Evolutionary conservation across 2,329 filamentous ascomycete genomes (phyloP).

Genomic region (Malbranchea cinnamomea): DNA sequence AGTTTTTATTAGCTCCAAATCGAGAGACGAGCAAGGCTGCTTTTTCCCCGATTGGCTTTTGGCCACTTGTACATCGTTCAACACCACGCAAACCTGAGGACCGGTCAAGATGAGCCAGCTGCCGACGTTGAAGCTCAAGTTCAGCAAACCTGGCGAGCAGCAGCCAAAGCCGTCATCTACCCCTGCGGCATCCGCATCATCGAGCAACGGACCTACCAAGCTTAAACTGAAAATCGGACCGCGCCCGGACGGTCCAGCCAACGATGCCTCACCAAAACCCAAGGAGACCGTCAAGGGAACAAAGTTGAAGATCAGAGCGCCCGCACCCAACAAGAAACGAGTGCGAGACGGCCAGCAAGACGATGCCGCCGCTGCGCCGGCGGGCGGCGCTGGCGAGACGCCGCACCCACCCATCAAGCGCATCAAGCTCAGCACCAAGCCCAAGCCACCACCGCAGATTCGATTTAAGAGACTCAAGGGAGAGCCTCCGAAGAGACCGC

Average conservation of each 20-base stretch:
- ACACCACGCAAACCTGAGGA: neutral
- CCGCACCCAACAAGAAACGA: slow-evolving; percentile 9
- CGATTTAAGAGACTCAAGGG: slow-evolving; percentile 53
- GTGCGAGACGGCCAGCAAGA: slow-evolving; percentile 3
- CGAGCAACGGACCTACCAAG: slow-evolving; percentile 20
- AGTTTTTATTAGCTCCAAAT: no score
- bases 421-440: slow-evolving; percentile 22
- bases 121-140: slow-evolving; percentile 27
- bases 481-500: slow-evolving; percentile 51
- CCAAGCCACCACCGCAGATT: slow-evolving; percentile 31
- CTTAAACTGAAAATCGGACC: slow-evolving; percentile 27
- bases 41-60: neutral
- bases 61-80: no score
- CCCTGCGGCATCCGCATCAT: slow-evolving; percentile 10
- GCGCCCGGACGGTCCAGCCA: slow-evolving; percentile 14
- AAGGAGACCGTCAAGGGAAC: slow-evolving; percentile 14
- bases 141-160: slow-evolving; percentile 23
- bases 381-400: neutral
- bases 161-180: slow-evolving; percentile 13
- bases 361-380: slow-evolving; percentile 3
- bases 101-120: slow-evolving; percentile 22
- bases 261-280: slow-evolving; percentile 9
- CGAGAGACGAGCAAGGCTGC: no score
- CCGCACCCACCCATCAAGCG: slow-evolving; percentile 19
- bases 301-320: slow-evolving; percentile 5